Base-by-base conservation (phyloP, 495 filamentous ascomycete species). In the Xylaria nigripes region DNA sequence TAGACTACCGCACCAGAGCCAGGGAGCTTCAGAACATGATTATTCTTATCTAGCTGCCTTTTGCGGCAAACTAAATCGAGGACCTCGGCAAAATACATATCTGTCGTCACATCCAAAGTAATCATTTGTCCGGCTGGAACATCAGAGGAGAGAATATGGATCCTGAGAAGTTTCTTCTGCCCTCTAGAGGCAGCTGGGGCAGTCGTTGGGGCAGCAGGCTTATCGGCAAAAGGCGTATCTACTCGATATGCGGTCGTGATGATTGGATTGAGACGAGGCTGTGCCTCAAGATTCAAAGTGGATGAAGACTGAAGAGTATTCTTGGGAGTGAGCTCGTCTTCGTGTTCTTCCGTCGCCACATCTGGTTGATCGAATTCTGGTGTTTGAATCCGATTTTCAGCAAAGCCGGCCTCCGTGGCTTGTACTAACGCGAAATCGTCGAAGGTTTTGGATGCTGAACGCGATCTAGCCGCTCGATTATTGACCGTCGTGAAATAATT, bases 11-110 rank as follows among this genome's bases (percentile, higher is more conserved):
- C 92, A 25, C 87, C 87, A 2, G 89, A 89, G 2, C 87, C 83
- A 36, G 83, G 82, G 19, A 98, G 83, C 68, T 93, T 93, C 25
- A 98, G 82, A 15, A 96, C 81, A 64, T 92, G 90, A 50, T 87
- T 86, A 0, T 79, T 87, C 72, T 93, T 95, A 66, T 97, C 93
- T 7, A 97, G 74, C 16, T 90, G 84, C 66, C 94, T 85, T 63
- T 89, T 86, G 51, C 89, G 85, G 65, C 93, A 97, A 2, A 91
- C 86, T n/a, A 81, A 80, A 59, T 96, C 91, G 40, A 96, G 79
- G 24, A 97, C 83, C 67, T 98, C 93, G 13, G 89, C 90, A 24
- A 98, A 82, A 64, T 95, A 97, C 34, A 88, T 96, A 62, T 96
- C 93, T 2, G 89, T 91, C 3, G 89, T 91, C 19, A 91, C 87